Conservation (phyloP, 1,139 yeast genomes). For the Kurtzmaniella quercitrusa region DNA sequence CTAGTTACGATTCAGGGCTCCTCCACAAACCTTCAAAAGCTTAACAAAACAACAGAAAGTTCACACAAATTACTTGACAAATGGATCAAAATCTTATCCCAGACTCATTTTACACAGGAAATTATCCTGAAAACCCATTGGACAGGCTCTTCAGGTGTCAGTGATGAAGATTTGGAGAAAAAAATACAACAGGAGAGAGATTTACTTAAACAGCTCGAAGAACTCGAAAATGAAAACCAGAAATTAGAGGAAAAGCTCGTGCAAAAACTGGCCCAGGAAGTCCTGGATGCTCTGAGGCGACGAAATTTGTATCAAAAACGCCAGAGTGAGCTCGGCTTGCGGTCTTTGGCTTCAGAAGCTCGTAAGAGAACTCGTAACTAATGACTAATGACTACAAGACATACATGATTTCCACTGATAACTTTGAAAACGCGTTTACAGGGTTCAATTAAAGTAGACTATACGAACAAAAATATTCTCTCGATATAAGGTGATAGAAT, state of each 20-base stretch:
- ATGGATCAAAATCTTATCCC: conserved; percentile 46
- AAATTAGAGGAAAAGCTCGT: conserved; percentile 24
- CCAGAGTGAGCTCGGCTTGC: conserved; percentile 23
- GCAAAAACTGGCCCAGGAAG: conserved; percentile 19
- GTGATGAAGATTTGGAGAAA: conserved; percentile 16
- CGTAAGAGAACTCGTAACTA: conserved; percentile 2
- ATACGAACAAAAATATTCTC: no score
- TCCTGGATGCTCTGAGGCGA: conserved; percentile 11
- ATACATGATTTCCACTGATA: no score
- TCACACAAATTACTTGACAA: conserved; percentile 38
- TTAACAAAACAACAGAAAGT: conserved; percentile 30
- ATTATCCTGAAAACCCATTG: conserved; percentile 31
- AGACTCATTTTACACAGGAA: conserved; percentile 41
- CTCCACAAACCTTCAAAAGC: conserved; percentile 23
- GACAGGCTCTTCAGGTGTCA: conserved; percentile 21
- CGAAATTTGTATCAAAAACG: conserved; percentile 18
- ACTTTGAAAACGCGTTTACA: no score
- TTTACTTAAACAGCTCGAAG: conserved; percentile 22
- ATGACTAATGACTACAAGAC: not conserved
- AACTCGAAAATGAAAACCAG: conserved; percentile 26
- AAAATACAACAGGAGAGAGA: conserved; percentile 20
- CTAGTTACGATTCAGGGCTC: conserved; percentile 26
- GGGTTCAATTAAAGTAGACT: no score
- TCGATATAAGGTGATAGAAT: no score
- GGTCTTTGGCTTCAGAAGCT: conserved; percentile 9